Percentiles rank a stretch among this genome's conserved stretches.
phyloP scores from a whole-genome alignment of 2,329 filamentous ascomycete genomes.

The Pseudogymnoascus sp. region DNA sequence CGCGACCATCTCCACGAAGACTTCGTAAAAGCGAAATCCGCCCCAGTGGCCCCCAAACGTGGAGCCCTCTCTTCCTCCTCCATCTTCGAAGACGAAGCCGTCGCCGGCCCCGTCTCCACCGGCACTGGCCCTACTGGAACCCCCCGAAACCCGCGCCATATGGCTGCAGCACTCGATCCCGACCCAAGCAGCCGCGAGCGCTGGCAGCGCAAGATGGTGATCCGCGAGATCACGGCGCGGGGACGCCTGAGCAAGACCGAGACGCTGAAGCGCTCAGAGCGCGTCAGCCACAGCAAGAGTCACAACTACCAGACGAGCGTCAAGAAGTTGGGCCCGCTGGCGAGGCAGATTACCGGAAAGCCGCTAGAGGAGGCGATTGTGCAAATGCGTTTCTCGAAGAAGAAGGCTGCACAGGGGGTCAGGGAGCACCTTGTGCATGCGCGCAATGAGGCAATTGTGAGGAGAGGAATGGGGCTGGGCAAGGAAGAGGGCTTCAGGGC shows the following conservation, averaged over 20 bases:
- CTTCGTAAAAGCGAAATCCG: conserved; percentile 35
- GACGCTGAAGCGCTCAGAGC: conserved; percentile 58
- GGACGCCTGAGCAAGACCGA: conserved; percentile 61
- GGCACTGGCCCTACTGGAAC: conserved; percentile 9
- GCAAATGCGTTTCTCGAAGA: conserved; percentile 94
- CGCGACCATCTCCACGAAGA: conserved; percentile 57
- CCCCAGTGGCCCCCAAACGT: conserved; percentile 32
- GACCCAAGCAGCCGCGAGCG: conserved; percentile 62
- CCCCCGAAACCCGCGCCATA: conserved; percentile 41
- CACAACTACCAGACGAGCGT: conserved; percentile 72
- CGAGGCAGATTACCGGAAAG: conserved; percentile 87
- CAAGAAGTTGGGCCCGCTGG: conserved; percentile 85
- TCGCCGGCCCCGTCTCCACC: conserved; percentile 20
- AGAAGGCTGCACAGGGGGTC: conserved; percentile 81
- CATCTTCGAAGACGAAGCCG: conserved; percentile 43
- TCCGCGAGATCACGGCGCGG: conserved; percentile 62
- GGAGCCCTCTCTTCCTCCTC: conserved; percentile 42
- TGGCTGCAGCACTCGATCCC: conserved; percentile 65
- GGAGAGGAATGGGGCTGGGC: conserved; percentile 74
- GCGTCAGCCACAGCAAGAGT: conserved; percentile 52
- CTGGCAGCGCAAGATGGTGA: conserved; percentile 80
- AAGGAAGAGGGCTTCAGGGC: conserved; percentile 8
- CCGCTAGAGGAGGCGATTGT: conserved; percentile 86
- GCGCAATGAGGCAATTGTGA: conserved; percentile 70
- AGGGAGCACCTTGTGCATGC: conserved; percentile 73